Evolutionary conservation across 2,329 filamentous ascomycete species (phyloP).

Genomic region (Pestalotiopsis sp.): DNA sequence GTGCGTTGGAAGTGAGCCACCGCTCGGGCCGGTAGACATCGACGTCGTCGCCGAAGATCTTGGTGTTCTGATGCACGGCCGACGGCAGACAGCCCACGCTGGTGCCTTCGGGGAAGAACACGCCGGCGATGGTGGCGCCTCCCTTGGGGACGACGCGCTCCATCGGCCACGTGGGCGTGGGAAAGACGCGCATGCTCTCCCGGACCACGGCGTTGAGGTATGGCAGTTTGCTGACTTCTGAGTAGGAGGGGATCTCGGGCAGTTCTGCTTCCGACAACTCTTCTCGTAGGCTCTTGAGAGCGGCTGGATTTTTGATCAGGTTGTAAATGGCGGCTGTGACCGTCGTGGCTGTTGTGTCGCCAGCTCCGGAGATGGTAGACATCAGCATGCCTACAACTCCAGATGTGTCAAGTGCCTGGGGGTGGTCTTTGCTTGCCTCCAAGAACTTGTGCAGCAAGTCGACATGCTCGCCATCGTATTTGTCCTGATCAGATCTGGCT

Average conservation of each 20-base stretch:
- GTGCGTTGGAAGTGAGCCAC: slow-evolving; percentile 25
- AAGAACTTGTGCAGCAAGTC: slow-evolving; percentile 26
- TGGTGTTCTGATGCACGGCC: slow-evolving; percentile 20
- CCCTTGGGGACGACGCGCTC: neutral
- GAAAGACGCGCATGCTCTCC: neutral
- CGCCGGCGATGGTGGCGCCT: neutral
- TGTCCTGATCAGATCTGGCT: slow-evolving; percentile 12
- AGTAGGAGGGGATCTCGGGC: slow-evolving; percentile 20
- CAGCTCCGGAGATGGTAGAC: slow-evolving; percentile 24
- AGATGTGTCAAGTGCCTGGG: slow-evolving; percentile 20
- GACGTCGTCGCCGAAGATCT: slow-evolving; percentile 23
- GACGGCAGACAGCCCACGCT: slow-evolving; percentile 24
- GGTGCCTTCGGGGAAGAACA: slow-evolving; percentile 17
- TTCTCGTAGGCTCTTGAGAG: slow-evolving; percentile 41
- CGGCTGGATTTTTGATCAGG: slow-evolving; percentile 52
- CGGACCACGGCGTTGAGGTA: slow-evolving; percentile 4
- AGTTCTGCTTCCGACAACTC: slow-evolving; percentile 20
- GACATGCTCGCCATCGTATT: slow-evolving; percentile 10
- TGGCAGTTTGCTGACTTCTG: slow-evolving; percentile 14
- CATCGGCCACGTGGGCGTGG: neutral
- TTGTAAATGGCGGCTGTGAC: slow-evolving; percentile 7
- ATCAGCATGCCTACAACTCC: slow-evolving; percentile 18
- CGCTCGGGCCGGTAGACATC: slow-evolving; percentile 25
- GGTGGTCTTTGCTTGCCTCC: slow-evolving; percentile 22
- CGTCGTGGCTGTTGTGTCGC: slow-evolving; percentile 26